Evolutionary conservation across 345 rosid genomes (phyloP).

Genomic region (Eucalyptus curtisii): DNA sequence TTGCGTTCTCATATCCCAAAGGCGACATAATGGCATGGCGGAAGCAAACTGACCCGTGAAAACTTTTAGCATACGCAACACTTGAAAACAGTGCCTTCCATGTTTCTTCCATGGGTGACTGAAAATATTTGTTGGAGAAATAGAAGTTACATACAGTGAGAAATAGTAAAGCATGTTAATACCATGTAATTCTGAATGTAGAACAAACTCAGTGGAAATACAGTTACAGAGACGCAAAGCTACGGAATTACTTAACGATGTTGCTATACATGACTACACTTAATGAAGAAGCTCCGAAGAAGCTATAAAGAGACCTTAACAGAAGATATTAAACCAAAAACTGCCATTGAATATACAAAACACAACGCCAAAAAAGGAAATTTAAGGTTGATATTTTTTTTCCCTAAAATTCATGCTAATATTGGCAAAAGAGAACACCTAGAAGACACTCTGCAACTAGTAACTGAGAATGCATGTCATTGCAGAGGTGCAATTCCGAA

Average conservation of each 20-base stretch:
- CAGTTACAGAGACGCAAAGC: not conserved
- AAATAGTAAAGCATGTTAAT: not conserved
- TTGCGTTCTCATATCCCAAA: constrained; percentile 74
- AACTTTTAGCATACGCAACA: constrained; percentile 64
- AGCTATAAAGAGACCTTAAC: not conserved
- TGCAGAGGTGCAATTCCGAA: not conserved
- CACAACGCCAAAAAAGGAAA: not conserved
- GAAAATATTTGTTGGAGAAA: not conserved
- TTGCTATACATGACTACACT: not conserved
- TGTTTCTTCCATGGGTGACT: constrained; percentile 86
- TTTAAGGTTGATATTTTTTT: not conserved
- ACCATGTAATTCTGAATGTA: not conserved
- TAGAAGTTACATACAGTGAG: not conserved
- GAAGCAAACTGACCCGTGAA: constrained; percentile 77
- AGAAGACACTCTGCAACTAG: not conserved
- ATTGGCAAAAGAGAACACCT: not conserved
- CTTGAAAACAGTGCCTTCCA: constrained; percentile 88
- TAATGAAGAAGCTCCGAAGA: not conserved
- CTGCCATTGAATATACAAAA: not conserved
- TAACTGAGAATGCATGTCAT: not conserved
- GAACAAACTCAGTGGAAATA: not conserved
- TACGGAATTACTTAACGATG: not conserved
- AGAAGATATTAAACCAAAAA: not conserved
- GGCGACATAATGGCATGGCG: constrained; percentile 77
- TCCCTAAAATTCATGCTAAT: not conserved